Conservation (phyloP, 2,329 filamentous ascomycete genomes). For the Fusarium equiseti region DNA sequence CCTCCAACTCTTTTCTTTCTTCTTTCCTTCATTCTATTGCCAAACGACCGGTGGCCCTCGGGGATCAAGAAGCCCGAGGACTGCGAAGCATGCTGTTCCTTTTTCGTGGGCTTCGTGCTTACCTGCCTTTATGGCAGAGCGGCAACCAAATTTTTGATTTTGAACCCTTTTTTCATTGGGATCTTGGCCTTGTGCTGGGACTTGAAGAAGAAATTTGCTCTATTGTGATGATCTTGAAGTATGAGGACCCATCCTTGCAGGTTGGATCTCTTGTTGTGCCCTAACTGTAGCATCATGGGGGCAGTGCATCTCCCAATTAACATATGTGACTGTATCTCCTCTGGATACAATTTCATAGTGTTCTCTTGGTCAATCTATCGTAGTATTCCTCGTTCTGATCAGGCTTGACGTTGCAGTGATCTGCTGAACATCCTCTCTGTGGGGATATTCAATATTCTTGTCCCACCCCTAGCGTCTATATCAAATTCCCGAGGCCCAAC, state of each 20-base stretch:
- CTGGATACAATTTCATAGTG: too few relatives aligned
- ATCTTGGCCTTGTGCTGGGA: constrained; percentile 21
- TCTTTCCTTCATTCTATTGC: constrained; percentile 1
- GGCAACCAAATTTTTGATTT: constrained; percentile 34
- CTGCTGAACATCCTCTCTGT: neutral
- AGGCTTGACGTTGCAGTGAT: neutral
- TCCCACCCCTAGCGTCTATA: neutral
- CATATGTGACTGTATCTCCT: neutral
- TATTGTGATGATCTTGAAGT: neutral
- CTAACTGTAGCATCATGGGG: neutral
- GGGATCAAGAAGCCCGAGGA: constrained; percentile 25
- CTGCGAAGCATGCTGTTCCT: constrained; percentile 20
- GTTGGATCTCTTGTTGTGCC: neutral
- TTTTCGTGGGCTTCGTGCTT: neutral
- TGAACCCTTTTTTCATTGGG: constrained; percentile 39
- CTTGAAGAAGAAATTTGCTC: constrained; percentile 39
- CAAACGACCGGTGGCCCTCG: constrained; percentile 18
- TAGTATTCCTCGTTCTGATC: neutral
- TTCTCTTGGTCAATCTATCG: neutral
- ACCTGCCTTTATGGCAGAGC: constrained; percentile 4
- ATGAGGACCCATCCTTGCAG: neutral
- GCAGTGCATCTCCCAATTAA: neutral
- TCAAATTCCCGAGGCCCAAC: fast-evolving
- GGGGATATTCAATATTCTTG: neutral
- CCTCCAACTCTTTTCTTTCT: neutral